These are phyloP conservation scores for Lavandula angustifolia DNA, from an alignment of 257 asterid genomes.

Conservation along the genomic window DNA sequence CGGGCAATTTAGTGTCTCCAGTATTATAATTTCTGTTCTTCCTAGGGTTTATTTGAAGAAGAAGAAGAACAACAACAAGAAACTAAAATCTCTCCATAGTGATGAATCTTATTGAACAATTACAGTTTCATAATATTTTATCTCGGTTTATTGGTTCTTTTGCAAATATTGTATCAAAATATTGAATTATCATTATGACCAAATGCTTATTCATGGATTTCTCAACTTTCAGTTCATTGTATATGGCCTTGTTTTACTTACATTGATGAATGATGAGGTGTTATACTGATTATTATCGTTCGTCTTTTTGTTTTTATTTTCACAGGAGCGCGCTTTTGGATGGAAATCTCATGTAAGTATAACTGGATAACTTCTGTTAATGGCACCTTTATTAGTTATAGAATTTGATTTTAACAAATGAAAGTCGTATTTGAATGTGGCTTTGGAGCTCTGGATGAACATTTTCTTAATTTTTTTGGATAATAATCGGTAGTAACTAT, in stretches of 20 bases:
- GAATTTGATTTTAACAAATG: background rate
- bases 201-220: background rate
- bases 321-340: constrained; percentile 75
- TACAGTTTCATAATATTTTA: background rate
- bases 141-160: background rate
- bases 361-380: constrained; percentile 10
- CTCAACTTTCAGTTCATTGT: background rate
- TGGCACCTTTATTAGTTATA: constrained; percentile 11
- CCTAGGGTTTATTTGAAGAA: too few relatives aligned
- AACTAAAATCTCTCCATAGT: too few relatives aligned
- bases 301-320: background rate
- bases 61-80: too few relatives aligned
- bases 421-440: background rate
- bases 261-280: background rate
- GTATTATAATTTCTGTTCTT: too few relatives aligned
- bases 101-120: too few relatives aligned
- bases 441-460: constrained; percentile 1
- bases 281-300: constrained; percentile 29
- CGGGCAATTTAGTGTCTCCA: too few relatives aligned
- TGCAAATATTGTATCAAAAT: background rate
- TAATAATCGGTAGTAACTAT: too few relatives aligned
- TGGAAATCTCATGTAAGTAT: constrained; percentile 91
- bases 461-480: background rate
- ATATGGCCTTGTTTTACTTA: background rate
- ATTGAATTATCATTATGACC: background rate